phyloP scores from a whole-genome alignment of 1,139 yeast species.

The Pneumocystis sp. region DNA sequence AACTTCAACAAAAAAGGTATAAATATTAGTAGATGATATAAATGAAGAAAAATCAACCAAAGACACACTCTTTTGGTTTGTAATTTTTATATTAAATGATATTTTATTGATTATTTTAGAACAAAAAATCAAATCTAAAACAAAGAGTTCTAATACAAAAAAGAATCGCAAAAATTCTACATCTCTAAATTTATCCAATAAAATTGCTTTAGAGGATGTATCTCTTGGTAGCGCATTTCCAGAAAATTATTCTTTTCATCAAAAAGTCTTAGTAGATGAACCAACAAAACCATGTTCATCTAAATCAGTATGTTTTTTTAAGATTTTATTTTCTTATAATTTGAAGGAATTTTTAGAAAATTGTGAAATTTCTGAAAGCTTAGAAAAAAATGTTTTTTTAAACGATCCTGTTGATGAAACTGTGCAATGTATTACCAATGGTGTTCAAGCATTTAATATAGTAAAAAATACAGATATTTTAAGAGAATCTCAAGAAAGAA shows the following conservation, averaged over 20 bases:
- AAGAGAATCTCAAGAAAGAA: not conserved
- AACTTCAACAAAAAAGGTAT: not conserved
- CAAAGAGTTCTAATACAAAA: not conserved
- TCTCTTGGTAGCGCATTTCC: not conserved
- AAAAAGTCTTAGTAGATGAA: not conserved
- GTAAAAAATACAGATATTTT: not conserved
- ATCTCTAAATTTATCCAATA: not conserved
- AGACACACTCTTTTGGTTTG: not conserved
- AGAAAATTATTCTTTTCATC: not conserved
- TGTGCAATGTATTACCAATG: not conserved
- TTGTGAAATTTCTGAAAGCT: not conserved
- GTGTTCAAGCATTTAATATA: not conserved
- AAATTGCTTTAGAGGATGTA: not conserved
- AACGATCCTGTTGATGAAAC: not conserved
- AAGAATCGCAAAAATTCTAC: not conserved
- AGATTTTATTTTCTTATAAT: not conserved
- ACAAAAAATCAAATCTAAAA: not conserved
- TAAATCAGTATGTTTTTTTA: not conserved
- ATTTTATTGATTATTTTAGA: not conserved
- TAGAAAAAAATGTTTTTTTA: not conserved
- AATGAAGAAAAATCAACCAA: not conserved
- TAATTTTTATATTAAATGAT: not conserved
- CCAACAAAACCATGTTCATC: too few relatives aligned
- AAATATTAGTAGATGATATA: not conserved
- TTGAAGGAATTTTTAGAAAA: not conserved